Percentiles rank a stretch among this genome's conserved stretches.
These are phyloP conservation scores for Globisporangium cystogenes DNA, from an alignment of 352 stramenopile species.

Conservation along the genomic window DNA sequence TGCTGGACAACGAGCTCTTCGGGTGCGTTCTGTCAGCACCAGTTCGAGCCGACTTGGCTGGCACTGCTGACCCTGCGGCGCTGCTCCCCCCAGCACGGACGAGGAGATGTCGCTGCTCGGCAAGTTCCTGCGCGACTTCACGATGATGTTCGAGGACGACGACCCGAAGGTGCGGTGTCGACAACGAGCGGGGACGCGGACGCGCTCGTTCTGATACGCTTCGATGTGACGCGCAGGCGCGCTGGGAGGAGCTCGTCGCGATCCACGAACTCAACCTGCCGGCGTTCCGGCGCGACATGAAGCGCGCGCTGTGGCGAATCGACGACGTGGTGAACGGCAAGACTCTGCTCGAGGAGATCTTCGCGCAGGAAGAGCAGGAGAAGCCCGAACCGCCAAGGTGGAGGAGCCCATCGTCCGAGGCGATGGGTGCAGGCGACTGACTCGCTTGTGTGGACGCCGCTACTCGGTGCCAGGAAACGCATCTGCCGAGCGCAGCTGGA, in stretches of 20 bases:
- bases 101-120: slow-evolving; percentile 23
- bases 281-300: slow-evolving; percentile 68
- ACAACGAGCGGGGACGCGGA: neutral
- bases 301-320: slow-evolving; percentile 43
- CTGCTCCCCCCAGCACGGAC: slow-evolving; percentile 10
- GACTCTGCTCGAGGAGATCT: slow-evolving; percentile 48
- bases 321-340: slow-evolving; percentile 42
- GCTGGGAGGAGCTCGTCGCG: slow-evolving; percentile 47
- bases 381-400: neutral
- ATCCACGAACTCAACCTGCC: slow-evolving; percentile 31
- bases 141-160: slow-evolving; percentile 42
- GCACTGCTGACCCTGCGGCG: neutral
- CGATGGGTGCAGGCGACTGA: neutral
- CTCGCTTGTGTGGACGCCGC: neutral
- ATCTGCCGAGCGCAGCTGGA: slow-evolving; percentile 25
- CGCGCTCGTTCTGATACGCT: neutral
- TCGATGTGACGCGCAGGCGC: slow-evolving; percentile 19
- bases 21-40: slow-evolving; percentile 18
- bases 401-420: neutral
- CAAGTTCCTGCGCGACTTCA: slow-evolving; percentile 43
- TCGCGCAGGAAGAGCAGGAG: slow-evolving; percentile 11
- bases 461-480: slow-evolving; percentile 1
- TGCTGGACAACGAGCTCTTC: slow-evolving; percentile 42
- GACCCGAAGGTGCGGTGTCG: slow-evolving; percentile 46
- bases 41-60: too few relatives aligned